Percentiles rank a stretch among this genome's conserved stretches.
Conservation (phyloP, 1,139 yeast genomes). For the Kluyveromyces sp. region DNA sequence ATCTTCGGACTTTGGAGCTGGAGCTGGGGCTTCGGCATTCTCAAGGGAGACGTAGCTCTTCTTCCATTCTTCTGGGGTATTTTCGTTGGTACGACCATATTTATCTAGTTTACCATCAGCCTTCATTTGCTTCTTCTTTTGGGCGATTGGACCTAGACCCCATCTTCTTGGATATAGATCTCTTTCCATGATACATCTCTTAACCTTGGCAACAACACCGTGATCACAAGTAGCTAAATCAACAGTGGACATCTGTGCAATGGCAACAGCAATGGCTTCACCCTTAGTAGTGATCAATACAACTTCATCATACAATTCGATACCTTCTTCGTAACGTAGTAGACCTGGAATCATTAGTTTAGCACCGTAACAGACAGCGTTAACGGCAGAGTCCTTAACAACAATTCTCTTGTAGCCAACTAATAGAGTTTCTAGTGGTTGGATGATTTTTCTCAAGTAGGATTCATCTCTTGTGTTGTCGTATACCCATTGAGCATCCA, state of each 20-base stretch:
- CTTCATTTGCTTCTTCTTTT: constrained; percentile 96
- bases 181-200: constrained; percentile 99
- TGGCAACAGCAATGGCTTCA: constrained; percentile 97
- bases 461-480: constrained; percentile 97
- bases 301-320: constrained; percentile 95
- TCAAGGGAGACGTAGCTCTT: constrained; percentile 76
- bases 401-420: constrained; percentile 95
- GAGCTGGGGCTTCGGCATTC: constrained; percentile 39
- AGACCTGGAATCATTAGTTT: constrained; percentile 98
- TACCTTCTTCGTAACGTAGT: constrained; percentile 94
- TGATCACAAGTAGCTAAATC: constrained; percentile 96
- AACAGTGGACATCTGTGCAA: constrained; percentile 98
- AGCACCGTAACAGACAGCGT: constrained; percentile 98
- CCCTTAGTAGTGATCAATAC: constrained; percentile 98
- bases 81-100: constrained; percentile 87
- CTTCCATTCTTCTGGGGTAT: constrained; percentile 92
- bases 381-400: constrained; percentile 96
- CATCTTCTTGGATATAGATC: constrained; percentile 99
- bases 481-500: constrained; percentile 97
- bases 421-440: constrained; percentile 88
- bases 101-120: constrained; percentile 96
- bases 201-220: constrained; percentile 96
- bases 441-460: constrained; percentile 86
- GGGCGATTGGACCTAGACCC: constrained; percentile 99
- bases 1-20: constrained; percentile 25